Evolutionary conservation across 139 green algal species (phyloP).

Genomic region (Chlamydomonas sphaeroides): DNA sequence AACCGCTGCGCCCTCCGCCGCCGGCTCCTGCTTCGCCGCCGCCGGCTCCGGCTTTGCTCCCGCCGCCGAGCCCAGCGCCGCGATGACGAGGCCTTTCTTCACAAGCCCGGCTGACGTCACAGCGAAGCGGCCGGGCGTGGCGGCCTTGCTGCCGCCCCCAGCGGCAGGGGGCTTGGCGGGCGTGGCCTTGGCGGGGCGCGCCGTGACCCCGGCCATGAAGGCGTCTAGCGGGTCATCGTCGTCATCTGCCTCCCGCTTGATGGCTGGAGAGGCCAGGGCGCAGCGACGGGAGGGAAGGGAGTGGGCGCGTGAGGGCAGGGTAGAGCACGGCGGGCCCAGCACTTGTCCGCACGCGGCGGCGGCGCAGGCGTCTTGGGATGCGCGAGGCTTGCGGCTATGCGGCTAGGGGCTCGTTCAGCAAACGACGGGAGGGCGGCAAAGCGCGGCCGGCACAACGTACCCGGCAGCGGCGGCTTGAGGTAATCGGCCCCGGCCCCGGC

Average conservation of each 20-base stretch:
- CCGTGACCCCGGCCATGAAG: not conserved
- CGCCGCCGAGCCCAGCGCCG: no score
- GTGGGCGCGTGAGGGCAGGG: not conserved
- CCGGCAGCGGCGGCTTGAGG: not conserved
- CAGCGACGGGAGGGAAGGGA: no score
- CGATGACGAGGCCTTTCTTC: not conserved
- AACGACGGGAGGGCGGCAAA: not conserved
- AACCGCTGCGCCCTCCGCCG: not conserved
- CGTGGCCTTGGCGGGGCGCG: not conserved
- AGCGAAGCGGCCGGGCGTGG: no score
- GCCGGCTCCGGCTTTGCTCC: not conserved
- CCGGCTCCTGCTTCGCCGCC: not conserved
- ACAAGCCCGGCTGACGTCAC: no score
- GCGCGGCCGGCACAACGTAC: no score
- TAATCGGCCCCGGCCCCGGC: not conserved
- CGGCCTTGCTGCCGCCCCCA: no score
- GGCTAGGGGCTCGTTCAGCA: not conserved
- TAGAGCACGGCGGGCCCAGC: not conserved
- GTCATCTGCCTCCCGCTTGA: conserved; percentile 37
- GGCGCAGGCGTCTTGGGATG: no score
- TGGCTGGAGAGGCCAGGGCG: not conserved
- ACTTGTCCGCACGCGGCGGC: not conserved
- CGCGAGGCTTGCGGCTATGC: no score
- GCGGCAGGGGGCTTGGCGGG: not conserved
- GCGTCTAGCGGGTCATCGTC: not conserved